Percentiles rank a stretch among this genome's conserved stretches.
These are phyloP conservation scores for Epichloe gansuensis DNA, from an alignment of 2,329 filamentous ascomycete species.

Conservation along the genomic window DNA sequence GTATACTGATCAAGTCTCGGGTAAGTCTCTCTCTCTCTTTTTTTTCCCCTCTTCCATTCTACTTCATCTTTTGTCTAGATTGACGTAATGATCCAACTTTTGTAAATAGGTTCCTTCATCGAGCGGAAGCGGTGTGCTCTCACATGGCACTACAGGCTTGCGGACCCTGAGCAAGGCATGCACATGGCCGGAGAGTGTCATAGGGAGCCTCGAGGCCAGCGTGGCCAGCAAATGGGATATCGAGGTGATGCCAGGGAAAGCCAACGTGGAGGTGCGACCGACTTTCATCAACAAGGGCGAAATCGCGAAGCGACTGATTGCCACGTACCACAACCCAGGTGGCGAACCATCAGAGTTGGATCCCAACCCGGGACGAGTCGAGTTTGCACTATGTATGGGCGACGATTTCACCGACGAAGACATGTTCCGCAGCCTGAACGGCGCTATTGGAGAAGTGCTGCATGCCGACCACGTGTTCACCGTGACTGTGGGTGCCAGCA, in stretches of 20 bases:
- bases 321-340: slow-evolving; percentile 49
- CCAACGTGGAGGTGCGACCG: slow-evolving; percentile 92
- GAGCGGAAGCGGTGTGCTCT: slow-evolving; percentile 89
- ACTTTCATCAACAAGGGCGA: slow-evolving; percentile 97
- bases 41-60: background rate
- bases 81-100: too few species aligned
- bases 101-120: slow-evolving; percentile 62
- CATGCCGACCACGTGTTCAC: slow-evolving; percentile 63
- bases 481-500: slow-evolving; percentile 82
- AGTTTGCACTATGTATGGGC: slow-evolving; percentile 82
- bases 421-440: slow-evolving; percentile 76
- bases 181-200: slow-evolving; percentile 74
- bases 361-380: slow-evolving; percentile 41
- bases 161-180: slow-evolving; percentile 72
- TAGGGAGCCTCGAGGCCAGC: slow-evolving; percentile 63
- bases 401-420: slow-evolving; percentile 98
- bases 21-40: slow-evolving; percentile 31
- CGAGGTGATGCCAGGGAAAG: slow-evolving; percentile 94
- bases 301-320: slow-evolving; percentile 74
- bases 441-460: slow-evolving; percentile 39
- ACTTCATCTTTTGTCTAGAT: background rate
- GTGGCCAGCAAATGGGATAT: slow-evolving; percentile 76
- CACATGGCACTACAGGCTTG: slow-evolving; percentile 94
- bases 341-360: slow-evolving; percentile 33
- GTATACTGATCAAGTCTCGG: slow-evolving; percentile 77